A percentile compares a stretch with the other conserved stretches of the same genome.
Evolutionary conservation across 768 basidiomycete genomes (phyloP).

Genomic region (Thelephora ganbajun): DNA sequence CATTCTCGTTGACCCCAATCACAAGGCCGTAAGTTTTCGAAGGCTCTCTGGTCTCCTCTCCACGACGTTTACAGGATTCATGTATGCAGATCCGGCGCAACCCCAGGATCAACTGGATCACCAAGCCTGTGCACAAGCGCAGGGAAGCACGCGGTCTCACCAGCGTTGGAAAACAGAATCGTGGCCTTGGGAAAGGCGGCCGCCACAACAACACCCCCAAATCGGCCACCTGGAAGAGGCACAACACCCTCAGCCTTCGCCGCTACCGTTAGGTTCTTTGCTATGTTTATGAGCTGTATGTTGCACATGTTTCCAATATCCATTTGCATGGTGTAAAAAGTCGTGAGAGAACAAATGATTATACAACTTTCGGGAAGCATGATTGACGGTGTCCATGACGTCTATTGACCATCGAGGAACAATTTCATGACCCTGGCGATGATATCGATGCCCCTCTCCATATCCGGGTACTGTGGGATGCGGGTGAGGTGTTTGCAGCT

Average conservation of each 20-base stretch:
- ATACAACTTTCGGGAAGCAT: no score
- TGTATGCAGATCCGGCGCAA: conserved; percentile 74
- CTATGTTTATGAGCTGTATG: conserved; percentile 17
- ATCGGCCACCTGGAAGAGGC: conserved; percentile 88
- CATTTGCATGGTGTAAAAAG: no score
- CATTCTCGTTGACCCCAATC: conserved; percentile 90
- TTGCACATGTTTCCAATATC: conserved; percentile 2
- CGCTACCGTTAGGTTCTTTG: conserved; percentile 55
- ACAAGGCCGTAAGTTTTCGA: conserved; percentile 66
- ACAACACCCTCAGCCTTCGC: conserved; percentile 93
- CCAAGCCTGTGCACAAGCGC: conserved; percentile 96
- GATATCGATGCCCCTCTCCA: conserved; percentile 34
- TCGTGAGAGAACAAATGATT: no score
- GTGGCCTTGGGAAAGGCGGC: conserved; percentile 93
- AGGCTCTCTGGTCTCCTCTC: neutral
- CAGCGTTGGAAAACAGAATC: conserved; percentile 94
- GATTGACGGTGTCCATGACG: no score
- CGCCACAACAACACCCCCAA: conserved; percentile 88
- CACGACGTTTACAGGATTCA: neutral
- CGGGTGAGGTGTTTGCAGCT: neutral
- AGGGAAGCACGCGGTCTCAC: conserved; percentile 97
- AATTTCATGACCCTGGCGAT: conserved; percentile 22
- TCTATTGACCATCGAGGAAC: no score
- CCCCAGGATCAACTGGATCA: conserved; percentile 98
- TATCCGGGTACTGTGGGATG: conserved; percentile 13